These are phyloP conservation scores for Pseudomassariella vexata DNA, from an alignment of 2,329 filamentous ascomycete species.

Conservation along the genomic window DNA sequence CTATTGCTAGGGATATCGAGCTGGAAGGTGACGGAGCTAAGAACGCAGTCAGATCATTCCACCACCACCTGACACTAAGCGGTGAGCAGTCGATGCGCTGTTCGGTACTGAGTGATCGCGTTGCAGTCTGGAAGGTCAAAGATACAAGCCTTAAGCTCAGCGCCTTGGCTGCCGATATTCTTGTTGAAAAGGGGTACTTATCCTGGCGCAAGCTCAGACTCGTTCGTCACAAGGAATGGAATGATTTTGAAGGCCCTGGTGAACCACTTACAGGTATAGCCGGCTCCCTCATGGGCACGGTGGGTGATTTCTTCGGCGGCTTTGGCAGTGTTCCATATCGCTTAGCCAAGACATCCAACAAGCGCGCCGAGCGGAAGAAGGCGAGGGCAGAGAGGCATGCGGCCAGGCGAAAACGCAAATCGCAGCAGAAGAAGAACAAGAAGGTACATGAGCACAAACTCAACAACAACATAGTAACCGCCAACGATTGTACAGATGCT, in stretches of 20 bases:
- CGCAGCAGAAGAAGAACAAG: conserved; percentile 12
- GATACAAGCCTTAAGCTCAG: conserved; percentile 54
- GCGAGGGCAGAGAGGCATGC: conserved; percentile 32
- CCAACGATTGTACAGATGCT: no score
- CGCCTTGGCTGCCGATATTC: conserved; percentile 58
- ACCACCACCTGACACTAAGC: conserved; percentile 49
- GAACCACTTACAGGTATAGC: conserved; percentile 65
- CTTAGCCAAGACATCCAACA: conserved; percentile 51
- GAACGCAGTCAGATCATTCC: conserved; percentile 64
- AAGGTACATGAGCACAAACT: conserved; percentile 11
- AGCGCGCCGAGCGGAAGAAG: conserved; percentile 44
- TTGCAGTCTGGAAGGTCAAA: conserved; percentile 63
- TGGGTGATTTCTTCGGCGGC: conserved; percentile 56
- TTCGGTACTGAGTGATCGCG: conserved; percentile 55
- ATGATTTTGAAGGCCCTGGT: conserved; percentile 70
- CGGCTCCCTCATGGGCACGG: conserved; percentile 53
- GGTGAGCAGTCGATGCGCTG: conserved; percentile 57
- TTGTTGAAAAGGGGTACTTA: conserved; percentile 55
- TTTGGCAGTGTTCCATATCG: conserved; percentile 60
- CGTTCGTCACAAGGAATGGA: conserved; percentile 65
- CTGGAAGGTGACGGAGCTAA: conserved; percentile 61
- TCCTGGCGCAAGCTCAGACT: conserved; percentile 59
- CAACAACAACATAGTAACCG: no score
- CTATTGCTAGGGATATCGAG: conserved; percentile 57
- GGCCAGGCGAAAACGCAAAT: conserved; percentile 17